Evolutionary conservation across 352 stramenopile species (phyloP).

Genomic region (Phytophthora sansomeana): DNA sequence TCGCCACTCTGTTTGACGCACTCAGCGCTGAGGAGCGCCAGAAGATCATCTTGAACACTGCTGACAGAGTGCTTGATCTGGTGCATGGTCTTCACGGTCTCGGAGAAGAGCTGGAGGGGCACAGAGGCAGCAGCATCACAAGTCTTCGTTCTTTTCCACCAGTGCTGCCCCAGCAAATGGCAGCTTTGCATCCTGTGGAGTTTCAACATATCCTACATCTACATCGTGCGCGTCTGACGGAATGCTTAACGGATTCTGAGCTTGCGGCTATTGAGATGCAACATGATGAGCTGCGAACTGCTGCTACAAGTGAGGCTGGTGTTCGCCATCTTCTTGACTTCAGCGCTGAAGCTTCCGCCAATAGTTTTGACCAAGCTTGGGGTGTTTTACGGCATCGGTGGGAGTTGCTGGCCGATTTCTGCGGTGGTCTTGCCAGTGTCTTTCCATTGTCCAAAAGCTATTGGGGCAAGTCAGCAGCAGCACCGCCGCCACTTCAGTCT

Average conservation of each 20-base stretch:
- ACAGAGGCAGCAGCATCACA: slow-evolving; percentile 5
- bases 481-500: neutral
- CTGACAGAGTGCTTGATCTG: slow-evolving; percentile 25
- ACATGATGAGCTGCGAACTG: slow-evolving; percentile 29
- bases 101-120: slow-evolving; percentile 21
- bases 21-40: slow-evolving; percentile 22
- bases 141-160: slow-evolving; percentile 29
- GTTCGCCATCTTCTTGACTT: slow-evolving; percentile 24
- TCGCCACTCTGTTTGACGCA: slow-evolving; percentile 26
- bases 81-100: slow-evolving; percentile 23
- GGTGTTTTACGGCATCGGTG: slow-evolving; percentile 20
- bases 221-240: slow-evolving; percentile 14
- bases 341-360: slow-evolving; percentile 7
- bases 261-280: slow-evolving; percentile 25
- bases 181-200: slow-evolving; percentile 18
- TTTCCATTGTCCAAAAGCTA: slow-evolving; percentile 14
- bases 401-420: slow-evolving; percentile 27
- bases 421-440: slow-evolving; percentile 30
- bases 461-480: neutral
- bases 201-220: slow-evolving; percentile 29
- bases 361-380: slow-evolving; percentile 28
- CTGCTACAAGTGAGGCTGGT: slow-evolving; percentile 21
- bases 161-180: slow-evolving; percentile 35
- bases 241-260: slow-evolving; percentile 24
- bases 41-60: slow-evolving; percentile 20